These are phyloP conservation scores for Fusarium coffeatum DNA, from an alignment of 2,329 filamentous ascomycete species.

Conservation along the genomic window DNA sequence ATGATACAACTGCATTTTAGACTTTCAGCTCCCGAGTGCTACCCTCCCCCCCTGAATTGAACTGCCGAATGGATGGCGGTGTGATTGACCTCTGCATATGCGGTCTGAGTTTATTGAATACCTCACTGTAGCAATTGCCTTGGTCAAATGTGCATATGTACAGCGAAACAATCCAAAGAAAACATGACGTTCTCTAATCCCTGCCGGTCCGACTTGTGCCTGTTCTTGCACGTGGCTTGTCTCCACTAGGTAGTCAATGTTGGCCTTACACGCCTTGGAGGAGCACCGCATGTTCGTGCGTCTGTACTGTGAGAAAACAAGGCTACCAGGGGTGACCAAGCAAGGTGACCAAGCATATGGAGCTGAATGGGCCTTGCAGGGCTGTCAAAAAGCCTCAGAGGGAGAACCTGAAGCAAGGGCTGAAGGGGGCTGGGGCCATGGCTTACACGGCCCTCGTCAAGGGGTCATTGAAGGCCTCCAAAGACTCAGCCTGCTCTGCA, in stretches of 20 bases:
- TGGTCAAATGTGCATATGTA: constrained; percentile 17
- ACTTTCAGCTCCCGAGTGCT: constrained; percentile 7
- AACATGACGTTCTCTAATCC: constrained; percentile 26
- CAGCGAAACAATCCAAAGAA: background rate
- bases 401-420: constrained; percentile 14
- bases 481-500: background rate
- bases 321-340: background rate
- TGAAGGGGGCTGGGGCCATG: constrained; percentile 18
- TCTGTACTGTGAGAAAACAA: background rate
- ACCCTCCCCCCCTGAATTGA: constrained; percentile 15
- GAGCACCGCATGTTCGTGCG: constrained; percentile 8
- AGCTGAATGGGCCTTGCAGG: constrained; percentile 11
- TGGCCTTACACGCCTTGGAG: background rate
- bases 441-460: background rate
- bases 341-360: background rate
- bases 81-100: constrained; percentile 14
- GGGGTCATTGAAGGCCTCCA: background rate
- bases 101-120: constrained; percentile 9
- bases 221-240: constrained; percentile 31
- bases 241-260: constrained; percentile 7
- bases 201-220: constrained; percentile 24
- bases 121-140: background rate
- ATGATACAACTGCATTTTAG: background rate
- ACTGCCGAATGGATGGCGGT: constrained; percentile 23
- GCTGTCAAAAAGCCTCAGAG: constrained; percentile 18